These are phyloP conservation scores for Apiospora phragmitis DNA, from an alignment of 2,329 filamentous ascomycete species.

Conservation along the genomic window DNA sequence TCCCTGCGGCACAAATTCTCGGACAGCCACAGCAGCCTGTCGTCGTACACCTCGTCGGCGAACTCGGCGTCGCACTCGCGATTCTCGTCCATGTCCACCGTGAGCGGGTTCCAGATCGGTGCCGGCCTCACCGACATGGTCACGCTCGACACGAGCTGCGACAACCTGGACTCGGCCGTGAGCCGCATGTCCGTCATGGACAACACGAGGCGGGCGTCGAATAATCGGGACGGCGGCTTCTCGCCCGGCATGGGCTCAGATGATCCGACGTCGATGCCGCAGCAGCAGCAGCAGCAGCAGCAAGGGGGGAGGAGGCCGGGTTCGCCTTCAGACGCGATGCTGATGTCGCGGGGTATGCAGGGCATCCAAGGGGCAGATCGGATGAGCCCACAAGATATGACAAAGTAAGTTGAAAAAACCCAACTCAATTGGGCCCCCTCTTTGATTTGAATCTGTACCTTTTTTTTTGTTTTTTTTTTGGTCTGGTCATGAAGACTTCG, in stretches of 20 bases:
- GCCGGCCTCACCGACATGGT: slow-evolving; percentile 38
- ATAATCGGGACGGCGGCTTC: slow-evolving; percentile 18
- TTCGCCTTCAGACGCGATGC: slow-evolving; percentile 34
- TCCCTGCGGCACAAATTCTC: slow-evolving; percentile 46
- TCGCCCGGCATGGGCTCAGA: slow-evolving; percentile 18
- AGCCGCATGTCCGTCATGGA: slow-evolving; percentile 14
- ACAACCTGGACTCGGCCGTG: slow-evolving; percentile 17
- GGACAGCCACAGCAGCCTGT: slow-evolving; percentile 53
- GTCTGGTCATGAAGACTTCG: not conserved
- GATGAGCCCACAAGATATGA: slow-evolving; percentile 20
- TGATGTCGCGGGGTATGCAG: slow-evolving; percentile 26
- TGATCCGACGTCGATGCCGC: slow-evolving; percentile 14
- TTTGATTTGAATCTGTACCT: not conserved
- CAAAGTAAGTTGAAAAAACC: slow-evolving; percentile 21
- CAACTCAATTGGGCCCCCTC: not conserved
- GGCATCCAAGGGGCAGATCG: slow-evolving; percentile 17
- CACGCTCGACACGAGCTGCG: slow-evolving; percentile 32
- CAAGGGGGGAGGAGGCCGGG: slow-evolving; percentile 17
- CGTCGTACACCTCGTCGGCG: slow-evolving; percentile 48
- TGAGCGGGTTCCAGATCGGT: slow-evolving; percentile 41
- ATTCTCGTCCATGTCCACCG: slow-evolving; percentile 54
- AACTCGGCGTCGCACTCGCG: slow-evolving; percentile 50
- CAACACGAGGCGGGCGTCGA: slow-evolving; percentile 13
- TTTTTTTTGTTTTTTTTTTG: no score
- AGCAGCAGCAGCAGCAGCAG: no score